Conservation (phyloP, 1,139 yeast species). For the Scheffersomyces segobiensis region DNA sequence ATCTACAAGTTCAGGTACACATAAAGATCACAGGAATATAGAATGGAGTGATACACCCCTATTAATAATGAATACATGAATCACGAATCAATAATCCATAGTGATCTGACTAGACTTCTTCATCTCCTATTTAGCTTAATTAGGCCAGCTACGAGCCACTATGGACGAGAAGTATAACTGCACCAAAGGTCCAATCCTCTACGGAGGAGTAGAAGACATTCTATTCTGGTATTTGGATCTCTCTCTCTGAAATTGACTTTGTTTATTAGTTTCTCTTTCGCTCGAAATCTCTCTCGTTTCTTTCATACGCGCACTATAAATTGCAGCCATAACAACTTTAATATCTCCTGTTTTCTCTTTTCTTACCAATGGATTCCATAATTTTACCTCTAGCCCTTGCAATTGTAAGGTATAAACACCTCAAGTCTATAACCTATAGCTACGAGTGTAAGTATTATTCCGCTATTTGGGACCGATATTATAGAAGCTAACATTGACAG, state of each 20-base stretch:
- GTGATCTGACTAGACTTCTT: too few species aligned
- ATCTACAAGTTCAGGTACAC: not conserved
- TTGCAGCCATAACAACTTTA: not conserved
- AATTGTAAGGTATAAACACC: not conserved
- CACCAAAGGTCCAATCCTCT: not conserved
- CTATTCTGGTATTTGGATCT: too few species aligned
- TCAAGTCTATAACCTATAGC: not conserved
- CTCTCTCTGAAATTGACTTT: too few species aligned
- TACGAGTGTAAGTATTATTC: not conserved
- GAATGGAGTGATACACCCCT: not conserved
- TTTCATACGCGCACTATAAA: not conserved
- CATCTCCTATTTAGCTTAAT: not conserved
- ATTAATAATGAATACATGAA: not conserved
- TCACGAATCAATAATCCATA: not conserved
- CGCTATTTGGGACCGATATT: not conserved
- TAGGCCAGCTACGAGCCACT: not conserved
- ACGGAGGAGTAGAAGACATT: not conserved
- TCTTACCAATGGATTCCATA: not conserved
- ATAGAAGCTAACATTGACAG: not conserved
- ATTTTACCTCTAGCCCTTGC: conserved; percentile 2
- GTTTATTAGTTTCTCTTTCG: not conserved
- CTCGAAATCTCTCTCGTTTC: not conserved
- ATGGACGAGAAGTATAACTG: too few species aligned
- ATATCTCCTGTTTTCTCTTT: not conserved
- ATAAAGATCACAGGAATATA: not conserved